Evolutionary conservation across 495 filamentous ascomycete genomes (phyloP).

Genomic region (Schizothecium vesticola): DNA sequence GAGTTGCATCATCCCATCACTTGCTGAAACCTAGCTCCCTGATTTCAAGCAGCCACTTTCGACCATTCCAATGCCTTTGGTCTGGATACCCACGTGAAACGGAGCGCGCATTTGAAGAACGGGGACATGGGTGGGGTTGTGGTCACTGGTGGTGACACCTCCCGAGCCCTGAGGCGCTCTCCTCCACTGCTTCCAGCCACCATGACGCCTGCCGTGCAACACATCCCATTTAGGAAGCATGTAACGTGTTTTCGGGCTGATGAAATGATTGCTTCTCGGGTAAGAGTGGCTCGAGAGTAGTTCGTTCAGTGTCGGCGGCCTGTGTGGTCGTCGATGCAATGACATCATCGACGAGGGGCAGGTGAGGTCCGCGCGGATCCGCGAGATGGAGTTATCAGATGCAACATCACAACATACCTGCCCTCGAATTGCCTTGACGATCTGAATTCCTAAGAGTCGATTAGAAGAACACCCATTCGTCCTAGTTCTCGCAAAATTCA

Average conservation of each 20-base stretch:
- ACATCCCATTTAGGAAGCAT: too few relatives aligned
- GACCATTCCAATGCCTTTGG: background rate
- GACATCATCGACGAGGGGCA: background rate
- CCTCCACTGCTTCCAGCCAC: background rate
- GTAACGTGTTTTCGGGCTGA: too few relatives aligned
- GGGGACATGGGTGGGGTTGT: background rate
- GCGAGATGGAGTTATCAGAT: background rate
- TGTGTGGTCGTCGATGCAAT: background rate
- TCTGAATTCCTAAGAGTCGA: background rate
- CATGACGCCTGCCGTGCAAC: background rate
- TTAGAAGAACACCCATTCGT: background rate
- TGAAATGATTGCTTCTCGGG: too few relatives aligned
- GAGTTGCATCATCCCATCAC: background rate
- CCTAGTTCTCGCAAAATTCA: background rate
- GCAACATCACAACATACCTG: background rate
- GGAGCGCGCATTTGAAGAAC: background rate
- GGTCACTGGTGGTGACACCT: background rate
- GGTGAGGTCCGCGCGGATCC: background rate
- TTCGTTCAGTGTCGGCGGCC: background rate
- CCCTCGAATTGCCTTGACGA: background rate
- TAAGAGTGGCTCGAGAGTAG: too few relatives aligned
- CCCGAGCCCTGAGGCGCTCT: background rate
- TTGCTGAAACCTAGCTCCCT: background rate
- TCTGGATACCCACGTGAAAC: background rate
- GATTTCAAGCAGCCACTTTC: background rate